Evolutionary conservation across 306 rosid species (phyloP).

Genomic region (Quercus aquifolioides): DNA sequence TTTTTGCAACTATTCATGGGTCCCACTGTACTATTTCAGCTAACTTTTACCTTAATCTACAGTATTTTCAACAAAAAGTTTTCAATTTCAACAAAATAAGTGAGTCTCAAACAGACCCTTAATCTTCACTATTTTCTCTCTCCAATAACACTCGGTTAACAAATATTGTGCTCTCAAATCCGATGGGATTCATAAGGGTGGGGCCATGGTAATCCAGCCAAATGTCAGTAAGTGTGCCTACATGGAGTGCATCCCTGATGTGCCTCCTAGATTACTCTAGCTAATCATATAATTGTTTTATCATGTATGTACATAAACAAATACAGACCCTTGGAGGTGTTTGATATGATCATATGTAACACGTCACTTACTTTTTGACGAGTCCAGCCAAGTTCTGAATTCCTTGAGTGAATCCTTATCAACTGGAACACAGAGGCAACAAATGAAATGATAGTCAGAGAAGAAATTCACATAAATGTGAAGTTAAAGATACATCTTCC

Average conservation of each 20-base stretch:
- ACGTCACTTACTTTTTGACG: conserved; percentile 81
- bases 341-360: not conserved
- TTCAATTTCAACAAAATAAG: too few relatives aligned
- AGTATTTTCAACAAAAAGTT: too few relatives aligned
- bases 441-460: conserved; percentile 21
- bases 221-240: not conserved
- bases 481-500: conserved; percentile 8
- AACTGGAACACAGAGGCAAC: conserved; percentile 48
- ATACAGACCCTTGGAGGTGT: not conserved
- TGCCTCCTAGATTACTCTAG: not conserved
- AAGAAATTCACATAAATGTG: conserved; percentile 18
- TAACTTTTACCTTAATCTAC: too few relatives aligned
- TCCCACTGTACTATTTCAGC: too few relatives aligned
- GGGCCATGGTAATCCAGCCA: not conserved
- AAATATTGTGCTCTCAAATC: not conserved
- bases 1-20: too few relatives aligned
- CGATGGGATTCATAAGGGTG: not conserved
- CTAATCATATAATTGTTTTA: not conserved
- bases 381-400: conserved; percentile 68
- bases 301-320: not conserved
- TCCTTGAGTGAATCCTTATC: conserved; percentile 66
- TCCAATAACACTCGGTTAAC: not conserved
- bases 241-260: not conserved
- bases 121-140: not conserved
- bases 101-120: too few relatives aligned